Evolutionary conservation across 495 filamentous ascomycete species (phyloP), one percentile per base, ranked within the genome.

Genomic region (Penicillium waksmanii): DNA sequence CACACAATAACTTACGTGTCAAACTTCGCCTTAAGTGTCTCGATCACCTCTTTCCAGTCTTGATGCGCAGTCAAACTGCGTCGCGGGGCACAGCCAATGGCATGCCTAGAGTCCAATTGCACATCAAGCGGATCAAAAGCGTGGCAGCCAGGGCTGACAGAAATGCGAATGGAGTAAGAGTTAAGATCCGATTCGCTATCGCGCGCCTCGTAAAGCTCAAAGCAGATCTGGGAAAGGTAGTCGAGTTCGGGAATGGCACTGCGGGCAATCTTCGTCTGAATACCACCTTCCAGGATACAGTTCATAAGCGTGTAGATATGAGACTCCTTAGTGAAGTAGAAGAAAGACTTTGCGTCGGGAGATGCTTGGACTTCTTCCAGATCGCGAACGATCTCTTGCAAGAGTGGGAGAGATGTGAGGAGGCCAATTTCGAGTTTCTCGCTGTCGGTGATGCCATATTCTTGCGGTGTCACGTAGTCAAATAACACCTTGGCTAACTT

Each of bases 241-340:
- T 98, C 95, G 48, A 98, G 84, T 70, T 98, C 95, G 0, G 95
- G 95, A 62, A 98, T 98, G 31, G 91, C 91, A 66, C 89, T 90
- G 44, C 95, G 86, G 60, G 91, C 88, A 62, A 91, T 90, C 75
- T 97, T 97, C 23, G 93, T 95, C 63, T 92, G 88, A 60, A 98
- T 90, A 35, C 96, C 95, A 60, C 95, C 95, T 76, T 97, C 95
- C 34, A 98, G 80, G 61, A 98, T 97, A 73, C 96, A 98, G 74
- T 98, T 98, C 48, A 98, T 83, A 33, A 98, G 83, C 17, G 95
- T 98, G 76, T 98, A 98, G 64, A 98, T 97, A 65, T 98, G 95
- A 5, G 90, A 95, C 77, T 98, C 95, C 70, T 98, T 98, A 27
- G 95, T 98, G 71, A 98, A 98, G 76, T 98, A 98, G 78, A 98